phyloP scores from a whole-genome alignment of 2,329 filamentous ascomycete species.

The Pseudogymnoascus sp. region DNA sequence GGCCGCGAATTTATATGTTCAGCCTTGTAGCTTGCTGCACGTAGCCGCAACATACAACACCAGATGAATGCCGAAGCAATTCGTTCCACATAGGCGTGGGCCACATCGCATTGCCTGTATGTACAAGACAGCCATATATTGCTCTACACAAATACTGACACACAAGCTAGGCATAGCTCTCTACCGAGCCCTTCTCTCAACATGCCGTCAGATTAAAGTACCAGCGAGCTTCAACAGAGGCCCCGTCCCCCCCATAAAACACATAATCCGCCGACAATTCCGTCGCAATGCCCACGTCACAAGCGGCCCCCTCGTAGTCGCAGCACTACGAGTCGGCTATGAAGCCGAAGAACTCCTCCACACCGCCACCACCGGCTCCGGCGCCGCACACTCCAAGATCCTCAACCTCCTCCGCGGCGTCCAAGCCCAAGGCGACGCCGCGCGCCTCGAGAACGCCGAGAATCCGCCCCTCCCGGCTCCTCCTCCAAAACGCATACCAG shows the following conservation, averaged over 20 bases:
- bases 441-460: slow-evolving; percentile 32
- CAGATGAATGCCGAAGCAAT: slow-evolving; percentile 37
- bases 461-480: slow-evolving; percentile 25
- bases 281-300: slow-evolving; percentile 47
- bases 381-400: slow-evolving; percentile 19
- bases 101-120: slow-evolving; percentile 44
- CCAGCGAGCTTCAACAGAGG: slow-evolving; percentile 34
- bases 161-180: slow-evolving; percentile 52
- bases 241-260: slow-evolving; percentile 40
- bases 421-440: slow-evolving; percentile 6
- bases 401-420: slow-evolving; percentile 1
- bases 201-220: slow-evolving; percentile 45
- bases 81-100: slow-evolving; percentile 36
- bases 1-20: neutral
- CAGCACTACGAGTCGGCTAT: slow-evolving; percentile 60
- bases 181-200: slow-evolving; percentile 59
- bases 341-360: slow-evolving; percentile 31
- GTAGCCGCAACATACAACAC: neutral
- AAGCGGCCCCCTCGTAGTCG: slow-evolving; percentile 50
- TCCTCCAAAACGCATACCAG: slow-evolving; percentile 14
- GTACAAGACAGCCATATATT: slow-evolving; percentile 9
- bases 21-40: neutral
- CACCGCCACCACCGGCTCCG: slow-evolving; percentile 19
- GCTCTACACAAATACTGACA: neutral
- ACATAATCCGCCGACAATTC: slow-evolving; percentile 55